These are phyloP conservation scores for Quercus ilex DNA, from an alignment of 306 rosid genomes.

Conservation along the genomic window DNA sequence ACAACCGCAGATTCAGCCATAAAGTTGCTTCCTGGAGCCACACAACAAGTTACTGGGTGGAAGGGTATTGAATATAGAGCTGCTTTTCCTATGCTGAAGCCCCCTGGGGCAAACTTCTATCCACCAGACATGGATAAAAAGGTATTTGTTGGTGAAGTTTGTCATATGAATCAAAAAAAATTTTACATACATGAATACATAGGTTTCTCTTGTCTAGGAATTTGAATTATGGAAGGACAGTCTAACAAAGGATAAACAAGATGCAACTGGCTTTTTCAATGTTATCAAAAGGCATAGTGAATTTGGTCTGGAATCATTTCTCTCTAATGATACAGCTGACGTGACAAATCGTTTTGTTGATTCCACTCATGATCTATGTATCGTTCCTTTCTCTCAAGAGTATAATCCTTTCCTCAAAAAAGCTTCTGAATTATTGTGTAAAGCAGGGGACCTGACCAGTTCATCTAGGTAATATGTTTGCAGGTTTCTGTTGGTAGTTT, in stretches of 20 bases:
- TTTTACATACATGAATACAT: slow-evolving; percentile 18
- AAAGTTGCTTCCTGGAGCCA: slow-evolving; percentile 63
- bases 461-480: slow-evolving; percentile 56
- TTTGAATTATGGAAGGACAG: slow-evolving; percentile 74
- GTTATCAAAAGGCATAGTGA: slow-evolving; percentile 74
- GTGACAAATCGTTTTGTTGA: slow-evolving; percentile 13
- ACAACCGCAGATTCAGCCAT: slow-evolving; percentile 89
- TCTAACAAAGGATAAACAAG: slow-evolving; percentile 56
- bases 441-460: slow-evolving; percentile 68
- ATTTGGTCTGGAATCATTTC: slow-evolving; percentile 46
- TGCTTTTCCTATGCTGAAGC: slow-evolving; percentile 75
- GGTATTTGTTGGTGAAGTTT: slow-evolving; percentile 41
- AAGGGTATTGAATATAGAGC: slow-evolving; percentile 83
- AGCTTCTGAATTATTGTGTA: slow-evolving; percentile 78
- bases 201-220: slow-evolving; percentile 57
- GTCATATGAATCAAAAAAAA: slow-evolving; percentile 5
- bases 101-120: slow-evolving; percentile 91
- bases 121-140: slow-evolving; percentile 93
- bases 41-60: slow-evolving; percentile 61
- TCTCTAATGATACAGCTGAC: slow-evolving; percentile 15
- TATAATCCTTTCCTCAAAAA: slow-evolving; percentile 57
- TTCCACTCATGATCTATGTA: slow-evolving; percentile 48
- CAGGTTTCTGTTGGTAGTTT: slow-evolving; percentile 4
- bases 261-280: slow-evolving; percentile 72
- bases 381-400: slow-evolving; percentile 75